Evolutionary conservation across 2,329 filamentous ascomycete species (phyloP), one percentile per base, ranked within the genome.

Genomic region (Waltergamsia citrina): DNA sequence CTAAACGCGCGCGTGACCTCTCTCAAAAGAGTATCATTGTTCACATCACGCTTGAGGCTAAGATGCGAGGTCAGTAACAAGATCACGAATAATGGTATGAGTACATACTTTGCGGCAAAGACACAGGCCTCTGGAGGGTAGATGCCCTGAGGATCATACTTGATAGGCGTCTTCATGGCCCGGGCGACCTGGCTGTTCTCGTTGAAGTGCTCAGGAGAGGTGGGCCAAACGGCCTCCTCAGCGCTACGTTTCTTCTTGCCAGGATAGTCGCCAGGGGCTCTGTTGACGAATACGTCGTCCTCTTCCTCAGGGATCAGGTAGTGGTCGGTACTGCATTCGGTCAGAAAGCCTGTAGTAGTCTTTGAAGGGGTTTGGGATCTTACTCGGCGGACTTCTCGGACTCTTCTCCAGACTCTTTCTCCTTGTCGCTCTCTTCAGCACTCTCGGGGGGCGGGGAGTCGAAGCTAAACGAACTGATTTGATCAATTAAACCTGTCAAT

Each of bases 51-150:
- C 1, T 69, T 60, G 3, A 80, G 60, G 37, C 75, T 78, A 22
- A 30, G 10, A 10, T 20, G 4, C 6, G 14, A 22, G 6, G 10
- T 20, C 15, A 26, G 27, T 10, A 30, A 28, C 7, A n/a, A 6
- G 19, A 16, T 7, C 10, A 7, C 16, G 12, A 17, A 22, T 20
- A 14, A 18, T 5, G 21, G 29, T 7, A n/a, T n/a, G 26, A 31
- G 10, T 17, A 61, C 71, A 60, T 63, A 80, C 77, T 81, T 81
- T 21, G 76, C 77, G 24, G 78, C 74, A 44, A 81, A 81, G 23
- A 80, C 14, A 22, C 36, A 38, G 10, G 32, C 32, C 11, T 27
- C 17, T 5, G 36, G 19, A 12, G 32, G 28, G 16, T 38, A 38
- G 21, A 38, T 38, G 5, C 12, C 21, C 22, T 38, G 36, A 30